Evolutionary conservation across 2,329 filamentous ascomycete genomes (phyloP).

Genomic region (Fusarium paranaense): DNA sequence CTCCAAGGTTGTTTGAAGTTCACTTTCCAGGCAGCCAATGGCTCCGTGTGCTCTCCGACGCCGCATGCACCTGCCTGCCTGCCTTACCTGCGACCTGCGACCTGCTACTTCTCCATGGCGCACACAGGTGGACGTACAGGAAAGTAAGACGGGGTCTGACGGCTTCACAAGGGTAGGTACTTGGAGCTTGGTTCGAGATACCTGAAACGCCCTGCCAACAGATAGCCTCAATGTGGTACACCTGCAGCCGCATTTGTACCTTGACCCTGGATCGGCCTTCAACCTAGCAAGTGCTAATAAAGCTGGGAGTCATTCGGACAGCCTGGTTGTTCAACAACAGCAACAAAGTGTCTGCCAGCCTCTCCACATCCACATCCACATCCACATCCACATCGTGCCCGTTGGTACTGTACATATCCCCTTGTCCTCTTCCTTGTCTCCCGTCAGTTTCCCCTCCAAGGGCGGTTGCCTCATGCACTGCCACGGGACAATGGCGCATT

Average conservation of each 20-base stretch:
- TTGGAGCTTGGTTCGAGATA: conserved; percentile 12
- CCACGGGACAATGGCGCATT: conserved; percentile 45
- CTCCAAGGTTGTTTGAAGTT: conserved; percentile 33
- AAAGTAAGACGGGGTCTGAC: conserved; percentile 24
- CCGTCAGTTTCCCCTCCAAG: conserved; percentile 19
- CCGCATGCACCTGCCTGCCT: conserved; percentile 24
- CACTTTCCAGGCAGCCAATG: conserved; percentile 42
- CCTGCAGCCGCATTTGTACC: conserved; percentile 13
- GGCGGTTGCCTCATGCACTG: conserved; percentile 47
- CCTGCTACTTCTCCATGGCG: conserved; percentile 1
- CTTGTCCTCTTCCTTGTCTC: conserved; percentile 16
- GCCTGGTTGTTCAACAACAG: conserved; percentile 12
- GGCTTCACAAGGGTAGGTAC: conserved; percentile 19
- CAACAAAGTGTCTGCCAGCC: conserved; percentile 4
- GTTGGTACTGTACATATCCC: conserved; percentile 1
- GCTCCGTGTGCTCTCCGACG: conserved; percentile 11
- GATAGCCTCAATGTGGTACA: not conserved
- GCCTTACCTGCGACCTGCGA: not conserved
- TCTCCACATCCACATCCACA: conserved; percentile 6
- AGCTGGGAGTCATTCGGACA: conserved; percentile 21
- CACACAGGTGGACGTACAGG: conserved; percentile 13
- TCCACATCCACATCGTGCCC: conserved; percentile 9
- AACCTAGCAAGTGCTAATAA: not conserved
- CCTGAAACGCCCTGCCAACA: not conserved
- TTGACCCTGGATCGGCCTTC: conserved; percentile 7